Conservation (phyloP, 495 filamentous ascomycete genomes). For the Pyronema domesticum region DNA sequence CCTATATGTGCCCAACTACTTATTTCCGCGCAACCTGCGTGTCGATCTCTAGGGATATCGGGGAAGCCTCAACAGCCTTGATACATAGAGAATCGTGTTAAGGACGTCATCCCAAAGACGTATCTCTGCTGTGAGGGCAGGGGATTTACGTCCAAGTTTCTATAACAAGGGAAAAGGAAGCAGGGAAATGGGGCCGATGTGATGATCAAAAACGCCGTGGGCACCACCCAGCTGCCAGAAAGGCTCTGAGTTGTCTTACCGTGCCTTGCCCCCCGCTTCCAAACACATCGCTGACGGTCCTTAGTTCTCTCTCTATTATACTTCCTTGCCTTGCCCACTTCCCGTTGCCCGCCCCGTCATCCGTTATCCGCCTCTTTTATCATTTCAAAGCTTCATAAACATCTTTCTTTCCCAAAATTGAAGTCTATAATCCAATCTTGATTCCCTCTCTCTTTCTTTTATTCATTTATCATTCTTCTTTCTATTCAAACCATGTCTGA, state of each 20-base stretch:
- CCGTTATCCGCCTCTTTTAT: not conserved
- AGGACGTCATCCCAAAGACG: not conserved
- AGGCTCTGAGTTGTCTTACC: not conserved
- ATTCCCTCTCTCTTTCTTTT: conserved; percentile 7
- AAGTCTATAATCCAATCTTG: conserved; percentile 10
- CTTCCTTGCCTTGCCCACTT: not conserved
- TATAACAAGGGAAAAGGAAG: not conserved
- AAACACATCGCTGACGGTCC: not conserved
- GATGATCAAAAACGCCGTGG: not conserved
- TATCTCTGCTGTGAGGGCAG: not conserved
- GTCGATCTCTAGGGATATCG: not conserved
- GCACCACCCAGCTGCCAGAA: not conserved
- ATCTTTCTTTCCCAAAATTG: not conserved
- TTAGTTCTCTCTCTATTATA: not conserved
- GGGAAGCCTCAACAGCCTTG: not conserved
- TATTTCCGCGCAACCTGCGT: not conserved
- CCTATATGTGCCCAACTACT: not conserved
- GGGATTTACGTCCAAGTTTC: not conserved
- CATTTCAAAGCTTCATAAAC: not conserved
- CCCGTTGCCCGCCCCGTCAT: not conserved
- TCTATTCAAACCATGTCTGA: conserved; percentile 6
- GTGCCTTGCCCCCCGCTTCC: not conserved
- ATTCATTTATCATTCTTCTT: conserved; percentile 9
- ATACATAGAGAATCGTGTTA: not conserved
- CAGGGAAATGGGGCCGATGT: not conserved